Evolutionary conservation across 441 rosid species (phyloP), one percentile per base, ranked within the genome.

Genomic region (Euphorbia schlechtendalii): DNA sequence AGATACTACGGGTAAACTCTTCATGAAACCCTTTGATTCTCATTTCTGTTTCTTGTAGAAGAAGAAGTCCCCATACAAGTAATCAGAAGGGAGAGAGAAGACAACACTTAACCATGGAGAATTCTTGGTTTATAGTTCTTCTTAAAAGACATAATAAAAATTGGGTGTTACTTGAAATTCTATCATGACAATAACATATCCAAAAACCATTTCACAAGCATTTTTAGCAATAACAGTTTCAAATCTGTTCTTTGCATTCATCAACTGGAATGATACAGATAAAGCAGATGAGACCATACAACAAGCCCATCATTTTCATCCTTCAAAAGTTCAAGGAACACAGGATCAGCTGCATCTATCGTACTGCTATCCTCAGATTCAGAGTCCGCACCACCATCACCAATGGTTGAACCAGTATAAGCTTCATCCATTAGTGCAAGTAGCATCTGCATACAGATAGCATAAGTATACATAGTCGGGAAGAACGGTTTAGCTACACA

Each of bases 401-500:
- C 97, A 6, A 93, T 86, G 69, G 91, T 87, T 59, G 97, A 88
- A 79, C 99, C 99, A 53, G 96, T 90, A 75, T 93, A 93, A 41
- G 99, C 99, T 77, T 93, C 99, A 84, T 93, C 97, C 99, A 93
- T 93, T 69, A 93, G 95, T 38, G 93, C 96, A 78, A 90, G 92
- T 63, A 93, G 84, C 99, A 90, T 93, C 97, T 93, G 86, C 66
- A 72, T 64, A 63, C 59, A 80, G 24, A 75, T 25, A 76, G 56
- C 70, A 45, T 18, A 59, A 57, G 54, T 38, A 60, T 59, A 57
- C 24, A 54, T 24, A 34, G 65, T 43, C 56, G 62, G 48, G 76
- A 34, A 9, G 66, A 46, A 40, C 15, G 36, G 60, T 57, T 68
- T 71, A 63, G 62, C 63, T 60, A 36, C 59, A 34, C 63, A 65